phyloP scores from a whole-genome alignment of 305 asterid species.

The Fraxinus floribunda region DNA sequence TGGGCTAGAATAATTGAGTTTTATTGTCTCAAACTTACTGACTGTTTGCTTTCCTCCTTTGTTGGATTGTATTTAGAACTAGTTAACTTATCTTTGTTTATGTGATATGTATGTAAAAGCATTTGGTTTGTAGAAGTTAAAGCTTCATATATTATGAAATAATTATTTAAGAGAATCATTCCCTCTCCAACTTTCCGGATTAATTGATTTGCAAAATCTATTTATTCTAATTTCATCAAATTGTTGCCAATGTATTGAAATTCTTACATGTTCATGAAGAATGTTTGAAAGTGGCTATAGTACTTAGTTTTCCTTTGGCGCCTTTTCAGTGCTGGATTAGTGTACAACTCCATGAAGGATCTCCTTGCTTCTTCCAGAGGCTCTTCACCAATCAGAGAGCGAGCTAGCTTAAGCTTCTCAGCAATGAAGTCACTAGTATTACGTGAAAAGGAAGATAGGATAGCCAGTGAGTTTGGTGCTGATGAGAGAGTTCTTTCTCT shows the following conservation, averaged over 20 bases:
- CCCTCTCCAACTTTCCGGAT: slow-evolving; percentile 1
- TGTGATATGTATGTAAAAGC: not conserved
- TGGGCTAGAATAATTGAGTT: not conserved
- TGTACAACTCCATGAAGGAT: slow-evolving; percentile 74
- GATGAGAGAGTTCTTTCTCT: slow-evolving; percentile 70
- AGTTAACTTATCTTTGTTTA: slow-evolving; percentile 6
- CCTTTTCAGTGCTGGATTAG: slow-evolving; percentile 57
- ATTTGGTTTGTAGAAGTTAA: slow-evolving; percentile 3
- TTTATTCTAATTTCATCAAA: slow-evolving; percentile 20
- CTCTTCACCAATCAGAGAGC: slow-evolving; percentile 93
- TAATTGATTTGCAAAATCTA: slow-evolving; percentile 14
- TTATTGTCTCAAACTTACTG: not conserved
- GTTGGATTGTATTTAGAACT: slow-evolving; percentile 7
- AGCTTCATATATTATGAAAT: slow-evolving; percentile 13
- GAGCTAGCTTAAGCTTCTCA: slow-evolving; percentile 83
- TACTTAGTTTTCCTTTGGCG: slow-evolving; percentile 20
- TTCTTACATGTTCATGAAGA: slow-evolving; percentile 10
- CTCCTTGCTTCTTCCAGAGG: slow-evolving; percentile 73
- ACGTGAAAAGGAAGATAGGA: slow-evolving; percentile 87
- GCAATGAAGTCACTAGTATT: slow-evolving; percentile 87
- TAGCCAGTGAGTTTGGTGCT: slow-evolving; percentile 71
- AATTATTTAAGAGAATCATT: slow-evolving; percentile 1
- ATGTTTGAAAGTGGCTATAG: slow-evolving; percentile 18
- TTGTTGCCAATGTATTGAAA: slow-evolving; percentile 12
- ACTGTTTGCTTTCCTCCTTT: not conserved